A percentile compares a stretch with the other conserved stretches of the same genome.
Conservation (phyloP, 352 stramenopile genomes). For the Globisporangium cylindrosporum region DNA sequence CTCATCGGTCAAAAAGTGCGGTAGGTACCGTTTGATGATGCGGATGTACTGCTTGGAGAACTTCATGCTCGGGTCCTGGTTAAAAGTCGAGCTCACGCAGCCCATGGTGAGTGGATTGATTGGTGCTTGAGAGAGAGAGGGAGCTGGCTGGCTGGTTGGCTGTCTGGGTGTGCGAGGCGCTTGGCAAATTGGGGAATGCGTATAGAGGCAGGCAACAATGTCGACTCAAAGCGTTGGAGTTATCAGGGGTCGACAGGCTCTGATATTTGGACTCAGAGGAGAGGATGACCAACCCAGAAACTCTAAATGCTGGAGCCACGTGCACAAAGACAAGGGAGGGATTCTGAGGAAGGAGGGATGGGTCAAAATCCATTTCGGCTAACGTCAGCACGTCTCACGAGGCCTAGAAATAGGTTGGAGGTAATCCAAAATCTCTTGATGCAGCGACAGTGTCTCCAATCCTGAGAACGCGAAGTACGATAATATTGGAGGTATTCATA, state of each 20-base stretch:
- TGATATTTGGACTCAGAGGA: too few species aligned
- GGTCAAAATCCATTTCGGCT: background rate
- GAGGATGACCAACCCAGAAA: background rate
- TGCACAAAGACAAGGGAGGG: too few species aligned
- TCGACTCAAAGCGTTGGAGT: too few species aligned
- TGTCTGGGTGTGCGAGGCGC: background rate
- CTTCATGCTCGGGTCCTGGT: conserved; percentile 22
- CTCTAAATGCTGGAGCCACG: too few species aligned
- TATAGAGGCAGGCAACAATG: too few species aligned
- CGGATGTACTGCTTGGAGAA: conserved; percentile 67
- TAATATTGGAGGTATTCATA: too few species aligned
- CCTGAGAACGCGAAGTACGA: background rate
- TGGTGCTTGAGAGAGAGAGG: background rate
- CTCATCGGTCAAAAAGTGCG: conserved; percentile 52
- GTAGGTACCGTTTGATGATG: conserved; percentile 61
- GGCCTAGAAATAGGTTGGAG: too few species aligned
- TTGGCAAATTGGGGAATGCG: background rate
- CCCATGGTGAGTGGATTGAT: conserved; percentile 26
- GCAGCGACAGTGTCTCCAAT: too few species aligned
- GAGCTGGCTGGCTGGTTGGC: background rate
- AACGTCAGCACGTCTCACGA: background rate
- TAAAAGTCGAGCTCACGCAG: conserved; percentile 24
- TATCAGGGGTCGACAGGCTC: too few species aligned
- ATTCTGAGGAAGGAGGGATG: background rate
- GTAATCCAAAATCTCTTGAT: too few species aligned